A percentile compares a stretch with the other conserved stretches of the same genome.
Evolutionary conservation across 352 stramenopile genomes (phyloP).

Genomic region (Pythium brachiatum): DNA sequence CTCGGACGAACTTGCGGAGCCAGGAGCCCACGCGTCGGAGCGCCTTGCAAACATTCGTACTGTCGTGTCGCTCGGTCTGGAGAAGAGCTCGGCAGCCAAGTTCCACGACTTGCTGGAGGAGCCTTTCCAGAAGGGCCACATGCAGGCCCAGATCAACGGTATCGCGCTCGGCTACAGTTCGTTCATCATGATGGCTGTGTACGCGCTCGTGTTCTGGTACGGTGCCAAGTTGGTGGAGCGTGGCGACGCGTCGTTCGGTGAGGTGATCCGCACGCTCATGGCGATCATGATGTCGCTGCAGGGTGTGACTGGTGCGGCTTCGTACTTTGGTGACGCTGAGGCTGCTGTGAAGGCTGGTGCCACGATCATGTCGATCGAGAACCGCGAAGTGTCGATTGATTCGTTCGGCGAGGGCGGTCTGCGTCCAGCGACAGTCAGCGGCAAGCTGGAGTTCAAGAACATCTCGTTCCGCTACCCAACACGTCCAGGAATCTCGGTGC

Average conservation of each 20-base stretch:
- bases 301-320: slow-evolving; percentile 24
- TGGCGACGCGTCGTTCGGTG: slow-evolving; percentile 28
- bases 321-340: not conserved
- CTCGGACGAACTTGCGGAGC: slow-evolving; percentile 15
- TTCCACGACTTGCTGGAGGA: slow-evolving; percentile 20
- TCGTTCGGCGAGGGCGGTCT: slow-evolving; percentile 29
- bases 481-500: slow-evolving; percentile 54
- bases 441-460: slow-evolving; percentile 49
- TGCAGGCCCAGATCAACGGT: slow-evolving; percentile 27
- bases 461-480: slow-evolving; percentile 74
- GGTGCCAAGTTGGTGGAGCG: slow-evolving; percentile 32
- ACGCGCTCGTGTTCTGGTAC: slow-evolving; percentile 48
- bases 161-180: slow-evolving; percentile 61
- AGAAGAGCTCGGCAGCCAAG: slow-evolving; percentile 18
- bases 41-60: slow-evolving; percentile 32
- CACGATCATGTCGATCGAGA: slow-evolving; percentile 1
- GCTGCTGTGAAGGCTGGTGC: not conserved
- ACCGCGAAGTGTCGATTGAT: slow-evolving; percentile 27
- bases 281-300: slow-evolving; percentile 33
- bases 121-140: slow-evolving; percentile 21
- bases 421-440: slow-evolving; percentile 15
- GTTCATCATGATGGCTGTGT: slow-evolving; percentile 30
- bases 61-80: slow-evolving; percentile 27
- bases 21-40: slow-evolving; percentile 33
- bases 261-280: slow-evolving; percentile 35